Evolutionary conservation across 805 yeast genomes (phyloP), one percentile per base, ranked within the genome.

Genomic region (Myxozyma udenii): DNA sequence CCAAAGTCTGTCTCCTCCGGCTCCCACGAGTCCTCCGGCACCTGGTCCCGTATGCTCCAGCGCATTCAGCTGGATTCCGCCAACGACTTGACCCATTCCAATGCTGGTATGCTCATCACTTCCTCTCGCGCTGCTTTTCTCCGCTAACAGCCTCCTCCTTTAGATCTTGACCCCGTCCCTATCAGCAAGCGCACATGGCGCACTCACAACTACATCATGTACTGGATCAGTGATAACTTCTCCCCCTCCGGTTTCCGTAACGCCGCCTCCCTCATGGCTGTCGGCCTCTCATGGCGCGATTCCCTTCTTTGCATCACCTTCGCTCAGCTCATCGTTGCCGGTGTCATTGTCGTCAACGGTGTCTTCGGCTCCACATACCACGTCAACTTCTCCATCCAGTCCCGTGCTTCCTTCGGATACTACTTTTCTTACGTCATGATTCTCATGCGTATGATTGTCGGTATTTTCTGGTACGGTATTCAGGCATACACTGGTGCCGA

Each of bases 401-500:
- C 71, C 26, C 64, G 81, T 46, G 68, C 71, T 36, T 66, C 74
- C 0, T 78, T 74, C 65, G 82, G 83, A 6, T 74, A 95, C 95
- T 45, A 83, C 91, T 0, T 71, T 85, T 51, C 88, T 95, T 96
- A 95, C 95, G 21, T 54, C 24, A 47, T 44, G 2, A 81, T 89
- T 41, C 63, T 89, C 49, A 87, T 88, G 68, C 79, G 96, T 70
- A 93, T 87, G 40, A 90, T 85, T 7, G 84, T 88, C 87, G 84
- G 88, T 28, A 76, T 81, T 60, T 81, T 89, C 46, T 89, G 96
- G 96, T 87, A 84, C 64, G 81, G 93, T 24, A 93, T 87, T 28
- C 96, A 89, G 66, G 76, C 85, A 22, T 84, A 88, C 76, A 77
- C 89, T 51, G 93, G 95, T 48, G 93, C 90, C 24, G 79, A 87